Conservation (phyloP, 352 stramenopile species). For the Phytopythium chamaehyphon region DNA sequence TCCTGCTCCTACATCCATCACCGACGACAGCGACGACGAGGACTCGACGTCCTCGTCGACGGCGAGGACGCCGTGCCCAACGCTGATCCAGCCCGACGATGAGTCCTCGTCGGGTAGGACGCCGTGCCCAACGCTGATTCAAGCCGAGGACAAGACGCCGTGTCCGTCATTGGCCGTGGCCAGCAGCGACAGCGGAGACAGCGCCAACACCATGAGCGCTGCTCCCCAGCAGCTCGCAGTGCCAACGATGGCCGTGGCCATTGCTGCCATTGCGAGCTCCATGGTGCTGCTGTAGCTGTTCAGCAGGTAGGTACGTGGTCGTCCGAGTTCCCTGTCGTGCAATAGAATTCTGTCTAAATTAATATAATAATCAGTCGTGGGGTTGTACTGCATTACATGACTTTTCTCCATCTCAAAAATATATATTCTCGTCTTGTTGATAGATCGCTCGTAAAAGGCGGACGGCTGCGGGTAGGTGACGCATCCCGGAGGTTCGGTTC, state of each 20-base stretch:
- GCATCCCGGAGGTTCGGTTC: no score
- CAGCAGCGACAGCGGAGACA: conserved; percentile 12
- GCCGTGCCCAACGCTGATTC: conserved; percentile 21
- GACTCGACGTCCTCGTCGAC: conserved; percentile 9
- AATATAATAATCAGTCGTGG: no score
- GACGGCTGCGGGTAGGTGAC: no score
- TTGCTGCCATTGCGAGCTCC: conserved; percentile 34
- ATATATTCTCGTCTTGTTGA: no score
- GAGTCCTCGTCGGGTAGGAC: conserved; percentile 12
- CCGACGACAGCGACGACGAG: conserved; percentile 13
- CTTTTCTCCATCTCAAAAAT: no score
- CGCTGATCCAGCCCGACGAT: conserved; percentile 14
- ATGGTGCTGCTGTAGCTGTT: neutral
- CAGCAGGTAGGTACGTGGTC: no score
- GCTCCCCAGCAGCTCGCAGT: conserved; percentile 6
- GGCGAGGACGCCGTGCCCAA: conserved; percentile 20
- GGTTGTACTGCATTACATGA: no score
- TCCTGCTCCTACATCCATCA: conserved; percentile 17
- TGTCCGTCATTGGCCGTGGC: conserved; percentile 7
- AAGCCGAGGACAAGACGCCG: no score
- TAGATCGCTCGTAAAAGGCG: no score
- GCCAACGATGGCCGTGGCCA: conserved; percentile 14
- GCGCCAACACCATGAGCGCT: conserved; percentile 38
- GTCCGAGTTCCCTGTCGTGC: no score
- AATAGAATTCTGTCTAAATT: no score